A percentile compares a stretch with the other conserved stretches of the same genome.
Conservation (phyloP, 305 asterid genomes). For the Fraxinus baroniana region DNA sequence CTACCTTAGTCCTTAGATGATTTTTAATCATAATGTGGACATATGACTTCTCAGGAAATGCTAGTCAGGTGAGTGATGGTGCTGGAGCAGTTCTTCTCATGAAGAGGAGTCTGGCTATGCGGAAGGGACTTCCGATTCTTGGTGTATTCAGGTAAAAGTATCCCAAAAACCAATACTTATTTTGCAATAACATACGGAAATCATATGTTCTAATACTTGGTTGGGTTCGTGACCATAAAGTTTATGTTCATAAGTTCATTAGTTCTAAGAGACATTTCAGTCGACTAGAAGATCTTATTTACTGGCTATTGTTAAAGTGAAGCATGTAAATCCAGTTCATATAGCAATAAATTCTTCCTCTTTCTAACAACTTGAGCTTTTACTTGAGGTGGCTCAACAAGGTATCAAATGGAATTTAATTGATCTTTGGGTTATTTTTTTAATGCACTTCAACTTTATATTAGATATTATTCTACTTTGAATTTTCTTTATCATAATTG, state of each 20-base stretch:
- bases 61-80: slow-evolving; percentile 91
- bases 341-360: not conserved
- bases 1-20: not conserved
- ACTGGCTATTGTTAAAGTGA: not conserved
- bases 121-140: slow-evolving; percentile 83
- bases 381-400: not conserved
- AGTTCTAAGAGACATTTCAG: not conserved
- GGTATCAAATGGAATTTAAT: not conserved
- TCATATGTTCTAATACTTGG: not conserved
- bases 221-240: not conserved
- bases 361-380: not conserved
- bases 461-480: not conserved
- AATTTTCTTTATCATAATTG: not conserved
- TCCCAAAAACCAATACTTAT: not conserved
- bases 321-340: not conserved
- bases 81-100: slow-evolving; percentile 97
- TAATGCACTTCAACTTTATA: not conserved
- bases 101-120: slow-evolving; percentile 77
- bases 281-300: not conserved
- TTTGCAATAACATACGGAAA: not conserved
- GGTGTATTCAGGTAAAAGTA: slow-evolving; percentile 67
- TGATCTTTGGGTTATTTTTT: not conserved
- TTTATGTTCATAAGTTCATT: not conserved
- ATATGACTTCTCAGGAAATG: slow-evolving; percentile 48
- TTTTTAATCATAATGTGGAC: slow-evolving; percentile 9